Evolutionary conservation across 805 yeast genomes (phyloP), one percentile per base, ranked within the genome.

Genomic region (Torulaspora maleeae): DNA sequence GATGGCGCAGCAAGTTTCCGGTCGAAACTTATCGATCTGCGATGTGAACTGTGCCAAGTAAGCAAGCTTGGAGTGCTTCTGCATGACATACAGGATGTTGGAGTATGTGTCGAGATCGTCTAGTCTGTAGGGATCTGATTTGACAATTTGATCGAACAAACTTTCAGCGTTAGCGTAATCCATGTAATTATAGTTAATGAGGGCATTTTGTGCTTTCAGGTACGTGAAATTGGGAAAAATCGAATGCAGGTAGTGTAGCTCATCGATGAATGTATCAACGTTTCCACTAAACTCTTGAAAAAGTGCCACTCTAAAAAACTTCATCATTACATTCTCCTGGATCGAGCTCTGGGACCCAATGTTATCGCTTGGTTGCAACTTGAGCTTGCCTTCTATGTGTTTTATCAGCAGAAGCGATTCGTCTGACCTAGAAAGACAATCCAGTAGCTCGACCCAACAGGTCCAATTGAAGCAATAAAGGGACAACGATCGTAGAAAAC

Each of bases 51-150:
- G 96, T 1, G 98, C 96, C 39, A 93, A 66, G 54, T 77, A 86
- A 17, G 96, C 83, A 20, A 93, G 71, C 62, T 93, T 90, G 1
- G 95, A 75, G 50, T 79, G 76, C 63, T 87, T 86, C 58, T 89
- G 96, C 85, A 88, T 86, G 32, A 93, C 98, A 59, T 90, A 93
- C 29, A 93, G 73, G 63, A 93, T 86, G 64, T 93, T 91, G n/a
- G 98, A 90, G 64, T 86, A 93, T 0, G 86, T 79, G 61, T 93
- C 99, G 70, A 93, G 71, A 56, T 90, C 96, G 57, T 93, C 98
- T 17, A 93, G 70, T 37, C 97, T 70, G 53, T 85, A 77, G 0
- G 98, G 98, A 63, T 93, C 98, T 17, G 68, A 69, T 7, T 73
- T 60, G 19, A 90, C 66, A 0, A 93, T 77, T 36, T 78, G 76